phyloP scores from a whole-genome alignment of 495 filamentous ascomycete species.

The Xylaria curta region DNA sequence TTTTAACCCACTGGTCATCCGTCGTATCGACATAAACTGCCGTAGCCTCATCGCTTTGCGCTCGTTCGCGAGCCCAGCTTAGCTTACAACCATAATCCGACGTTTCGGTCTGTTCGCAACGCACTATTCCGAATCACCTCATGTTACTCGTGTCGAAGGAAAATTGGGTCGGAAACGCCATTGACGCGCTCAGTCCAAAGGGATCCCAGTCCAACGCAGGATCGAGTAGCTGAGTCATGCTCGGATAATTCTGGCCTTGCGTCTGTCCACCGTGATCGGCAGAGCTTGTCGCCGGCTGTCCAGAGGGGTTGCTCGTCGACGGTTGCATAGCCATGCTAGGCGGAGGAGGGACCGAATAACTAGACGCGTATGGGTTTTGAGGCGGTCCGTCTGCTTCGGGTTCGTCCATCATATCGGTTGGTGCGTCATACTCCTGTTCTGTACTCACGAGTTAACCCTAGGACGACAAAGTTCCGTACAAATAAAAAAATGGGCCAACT shows the following conservation, averaged over 20 bases:
- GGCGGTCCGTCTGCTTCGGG: conserved; percentile 69
- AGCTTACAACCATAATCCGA: not conserved
- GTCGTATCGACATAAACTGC: not conserved
- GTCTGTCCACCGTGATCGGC: conserved; percentile 42
- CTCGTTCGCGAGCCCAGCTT: not conserved
- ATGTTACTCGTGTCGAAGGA: conserved; percentile 74
- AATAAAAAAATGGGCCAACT: conserved; percentile 70
- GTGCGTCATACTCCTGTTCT: conserved; percentile 99
- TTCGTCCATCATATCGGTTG: conserved; percentile 93
- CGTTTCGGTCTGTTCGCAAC: not conserved
- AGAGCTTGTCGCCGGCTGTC: conserved; percentile 39
- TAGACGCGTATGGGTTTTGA: conserved; percentile 67
- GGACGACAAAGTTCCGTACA: conserved; percentile 78
- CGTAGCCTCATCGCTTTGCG: not conserved
- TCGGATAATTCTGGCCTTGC: conserved; percentile 54
- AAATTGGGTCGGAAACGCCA: conserved; percentile 93
- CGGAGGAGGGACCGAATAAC: conserved; percentile 37
- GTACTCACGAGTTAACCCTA: conserved; percentile 78
- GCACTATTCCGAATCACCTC: conserved; percentile 40
- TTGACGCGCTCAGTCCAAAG: conserved; percentile 87
- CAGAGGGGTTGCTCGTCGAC: conserved; percentile 47
- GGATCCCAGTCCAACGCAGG: conserved; percentile 88
- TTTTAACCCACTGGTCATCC: not conserved
- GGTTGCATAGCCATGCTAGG: conserved; percentile 51
- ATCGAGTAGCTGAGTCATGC: conserved; percentile 75